These are phyloP conservation scores for Liquidambar formosana DNA, from an alignment of 164 flowering plant species.

Conservation along the genomic window DNA sequence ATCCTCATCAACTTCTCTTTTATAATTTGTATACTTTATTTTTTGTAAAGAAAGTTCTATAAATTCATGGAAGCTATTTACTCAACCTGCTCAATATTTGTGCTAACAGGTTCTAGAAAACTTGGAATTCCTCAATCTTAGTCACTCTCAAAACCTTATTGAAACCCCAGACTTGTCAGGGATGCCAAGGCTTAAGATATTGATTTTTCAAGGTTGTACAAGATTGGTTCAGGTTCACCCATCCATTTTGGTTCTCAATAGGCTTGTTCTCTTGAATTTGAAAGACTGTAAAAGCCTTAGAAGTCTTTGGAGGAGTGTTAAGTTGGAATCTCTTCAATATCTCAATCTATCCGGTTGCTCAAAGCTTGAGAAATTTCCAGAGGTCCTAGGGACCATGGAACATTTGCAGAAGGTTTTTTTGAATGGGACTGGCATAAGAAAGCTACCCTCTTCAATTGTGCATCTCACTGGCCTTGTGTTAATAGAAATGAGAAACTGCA, in stretches of 20 bases:
- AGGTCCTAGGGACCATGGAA: conserved; percentile 2
- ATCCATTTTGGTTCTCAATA: conserved; percentile 15
- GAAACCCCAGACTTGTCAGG: conserved; percentile 11
- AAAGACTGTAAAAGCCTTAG: conserved; percentile 8
- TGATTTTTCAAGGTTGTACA: conserved; percentile 17
- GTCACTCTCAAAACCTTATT: too few relatives aligned
- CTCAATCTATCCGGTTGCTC: conserved; percentile 17
- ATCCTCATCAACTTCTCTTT: too few relatives aligned
- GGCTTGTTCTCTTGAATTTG: too few relatives aligned
- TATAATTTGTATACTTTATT: too few relatives aligned
- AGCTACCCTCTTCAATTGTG: conserved; percentile 1
- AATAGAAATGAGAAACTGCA: not conserved
- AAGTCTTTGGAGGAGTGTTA: not conserved
- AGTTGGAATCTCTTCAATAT: too few relatives aligned
- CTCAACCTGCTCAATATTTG: conserved; percentile 13
- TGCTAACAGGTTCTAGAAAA: too few relatives aligned
- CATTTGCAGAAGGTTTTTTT: not conserved
- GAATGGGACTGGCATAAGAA: conserved; percentile 11
- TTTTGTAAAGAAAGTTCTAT: too few relatives aligned
- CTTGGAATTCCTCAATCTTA: too few relatives aligned
- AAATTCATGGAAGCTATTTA: conserved; percentile 14
- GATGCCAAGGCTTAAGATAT: conserved; percentile 12
- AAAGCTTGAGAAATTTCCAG: conserved; percentile 16
- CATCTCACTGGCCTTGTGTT: not conserved
- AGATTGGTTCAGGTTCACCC: conserved; percentile 12